Base-by-base conservation (phyloP, 2,329 filamentous ascomycete species). In the Curvularia eragrostidis region DNA sequence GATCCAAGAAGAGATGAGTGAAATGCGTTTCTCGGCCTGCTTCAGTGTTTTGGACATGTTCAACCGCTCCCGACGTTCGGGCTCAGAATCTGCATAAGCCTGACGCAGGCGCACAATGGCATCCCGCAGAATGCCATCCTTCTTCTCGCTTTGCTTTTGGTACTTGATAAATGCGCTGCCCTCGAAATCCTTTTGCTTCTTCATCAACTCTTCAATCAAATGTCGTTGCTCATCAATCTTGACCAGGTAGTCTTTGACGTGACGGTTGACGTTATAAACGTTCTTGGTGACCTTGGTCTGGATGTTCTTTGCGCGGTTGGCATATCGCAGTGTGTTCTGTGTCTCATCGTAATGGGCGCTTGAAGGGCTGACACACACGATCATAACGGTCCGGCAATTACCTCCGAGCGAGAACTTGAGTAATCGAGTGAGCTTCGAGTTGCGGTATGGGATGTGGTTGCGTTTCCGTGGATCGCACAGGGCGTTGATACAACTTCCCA, bases 231-330 rank as follows among this genome's bases (percentile, higher is more conserved):
- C 95, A 73, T 99, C 94, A 70, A 99, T 99, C 84, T 98, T 98
- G 82, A 97, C 95, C 75, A 99, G 80, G 79, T 97, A 99, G 78
- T 99, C 95, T 81, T 99, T 99, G 71, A 99, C 95, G 79, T 99
- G 95, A 61, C 95, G 90, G 76, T 99, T 97, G 63, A 99, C 95
- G 76, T 99, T 99, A 81, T 96, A 99, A 23, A 98, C 93, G 74
- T 99, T 99, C 71, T 93, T 89, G n/a, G 95, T 97, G 56, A 97
- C 93, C 83, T 99, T 99, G 58, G 95, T 99, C 80, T 98, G 96
- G 74, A 99, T 99, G 72, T 99, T 99, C 85, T 99, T 99, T 58
- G 95, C 95, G 66, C 95, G 86, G 77, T 99, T 98, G 48, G 95
- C 95, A 72, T 99, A 99, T 69, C 96, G 91, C 18, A 99, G 83